Evolutionary conservation across 2,329 filamentous ascomycete genomes (phyloP), one percentile per base, ranked within the genome.

Genomic region (Fusarium sp.): DNA sequence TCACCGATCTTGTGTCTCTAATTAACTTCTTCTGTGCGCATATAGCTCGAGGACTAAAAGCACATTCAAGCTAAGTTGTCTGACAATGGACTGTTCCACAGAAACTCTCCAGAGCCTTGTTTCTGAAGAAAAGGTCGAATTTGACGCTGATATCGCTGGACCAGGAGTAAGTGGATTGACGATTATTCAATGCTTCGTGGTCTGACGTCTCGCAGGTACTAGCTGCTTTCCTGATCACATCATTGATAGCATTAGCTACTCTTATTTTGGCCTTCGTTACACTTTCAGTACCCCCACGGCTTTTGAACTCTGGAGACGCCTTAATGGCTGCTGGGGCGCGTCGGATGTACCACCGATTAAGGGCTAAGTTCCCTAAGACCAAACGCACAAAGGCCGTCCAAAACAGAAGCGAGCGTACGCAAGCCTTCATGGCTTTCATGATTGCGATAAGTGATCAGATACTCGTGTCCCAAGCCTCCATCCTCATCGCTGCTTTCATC

Each of bases 121-220:
- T 4, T 3, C 2, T 12, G 0, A 9, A 1, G 20, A 30, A 4
- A 2, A 33, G 4, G 49, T 57, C 2, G 26, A 49, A 1, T 64
- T 65, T 7, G 62, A 65, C 4, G 42, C 62, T 6, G 62, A 65
- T 2, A 49, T 65, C 14, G 62, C 62, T 14, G 62, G 59, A 5
- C 20, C 42, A 8, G 59, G 62, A 18, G 62, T 65, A 9, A n/a
- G 30, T 48, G 0, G 4, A 5, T 27, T 3, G 1, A 1, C 13
- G 15, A 1, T 5, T 26, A 3, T 17, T 3, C 6, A 3, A 18
- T 7, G 6, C 4, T 23, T 23, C 23, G 23, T 23, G 23, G 23
- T 23, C 23, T 49, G 17, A 20, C 6, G 0, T 0, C 1, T 4
- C 9, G 3, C 7, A 64, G 58, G 61, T 64, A 2, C 11, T 56